Evolutionary conservation across 108 stramenopile genomes (phyloP).

Genomic region (Fragilaria crotonensis): DNA sequence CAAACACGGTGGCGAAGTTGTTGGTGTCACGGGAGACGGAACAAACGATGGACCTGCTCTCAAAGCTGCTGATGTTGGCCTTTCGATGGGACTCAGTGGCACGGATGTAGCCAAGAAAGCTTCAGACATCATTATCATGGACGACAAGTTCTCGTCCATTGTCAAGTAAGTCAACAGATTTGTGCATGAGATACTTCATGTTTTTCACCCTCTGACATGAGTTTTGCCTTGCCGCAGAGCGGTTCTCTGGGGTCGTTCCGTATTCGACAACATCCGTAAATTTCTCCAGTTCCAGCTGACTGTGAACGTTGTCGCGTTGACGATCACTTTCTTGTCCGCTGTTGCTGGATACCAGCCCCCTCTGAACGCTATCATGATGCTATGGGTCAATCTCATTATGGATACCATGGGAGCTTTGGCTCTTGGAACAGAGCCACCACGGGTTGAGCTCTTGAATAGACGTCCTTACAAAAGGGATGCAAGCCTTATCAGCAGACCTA

Average conservation of each 20-base stretch:
- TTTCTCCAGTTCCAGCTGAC: conserved; percentile 98
- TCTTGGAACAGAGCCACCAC: conserved; percentile 93
- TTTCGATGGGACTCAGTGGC: conserved; percentile 96
- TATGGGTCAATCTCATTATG: conserved; percentile 99
- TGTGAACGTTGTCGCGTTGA: conserved; percentile 96
- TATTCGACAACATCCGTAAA: conserved; percentile 97
- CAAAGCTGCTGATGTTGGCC: conserved; percentile 94
- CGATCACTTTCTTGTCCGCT: conserved; percentile 92
- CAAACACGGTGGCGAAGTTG: conserved; percentile 74
- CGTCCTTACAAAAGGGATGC: conserved; percentile 70
- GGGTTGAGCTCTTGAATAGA: conserved; percentile 66
- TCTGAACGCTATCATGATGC: conserved; percentile 96
- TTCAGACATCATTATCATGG: conserved; percentile 97
- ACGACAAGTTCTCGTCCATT: conserved; percentile 99
- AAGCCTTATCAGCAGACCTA: conserved; percentile 70
- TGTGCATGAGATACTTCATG: background rate
- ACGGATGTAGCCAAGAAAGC: conserved; percentile 99
- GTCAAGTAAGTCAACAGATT: conserved; percentile 35
- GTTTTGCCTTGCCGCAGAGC: conserved; percentile 24
- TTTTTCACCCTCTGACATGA: background rate
- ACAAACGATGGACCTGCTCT: conserved; percentile 97
- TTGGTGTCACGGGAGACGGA: conserved; percentile 97
- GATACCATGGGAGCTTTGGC: conserved; percentile 98
- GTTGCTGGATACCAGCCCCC: conserved; percentile 91
- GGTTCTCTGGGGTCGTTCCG: conserved; percentile 96